Conservation (phyloP, 768 basidiomycete genomes). For the Tylopilus intermedius region DNA sequence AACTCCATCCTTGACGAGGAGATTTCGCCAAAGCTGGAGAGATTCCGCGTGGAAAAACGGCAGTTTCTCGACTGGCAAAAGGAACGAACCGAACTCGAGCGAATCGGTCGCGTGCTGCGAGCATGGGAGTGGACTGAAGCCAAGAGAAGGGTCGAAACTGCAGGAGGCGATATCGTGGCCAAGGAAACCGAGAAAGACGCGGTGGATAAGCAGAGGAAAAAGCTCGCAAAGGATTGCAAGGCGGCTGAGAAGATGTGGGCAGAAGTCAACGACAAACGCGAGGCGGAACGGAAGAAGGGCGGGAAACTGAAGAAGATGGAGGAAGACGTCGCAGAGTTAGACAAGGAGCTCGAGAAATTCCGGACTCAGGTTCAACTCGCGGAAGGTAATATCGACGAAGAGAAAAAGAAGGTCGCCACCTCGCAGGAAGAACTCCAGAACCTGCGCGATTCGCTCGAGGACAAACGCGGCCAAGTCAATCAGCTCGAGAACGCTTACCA, state of each 20-base stretch:
- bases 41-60: conserved; percentile 83
- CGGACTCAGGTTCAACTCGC: conserved; percentile 84
- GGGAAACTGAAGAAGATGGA: conserved; percentile 87
- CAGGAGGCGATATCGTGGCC: conserved; percentile 50
- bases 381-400: conserved; percentile 69
- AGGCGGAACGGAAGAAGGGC: conserved; percentile 87
- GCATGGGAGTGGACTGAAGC: conserved; percentile 86
- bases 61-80: conserved; percentile 90
- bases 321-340: conserved; percentile 71
- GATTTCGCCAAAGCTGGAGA: conserved; percentile 91
- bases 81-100: conserved; percentile 80
- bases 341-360: conserved; percentile 75
- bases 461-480: conserved; percentile 58
- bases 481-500: conserved; percentile 51
- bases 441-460: conserved; percentile 53
- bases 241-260: conserved; percentile 63
- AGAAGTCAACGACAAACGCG: conserved; percentile 68
- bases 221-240: conserved; percentile 48
- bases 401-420: conserved; percentile 53
- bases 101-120: conserved; percentile 70
- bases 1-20: conserved; percentile 77
- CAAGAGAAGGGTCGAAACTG: conserved; percentile 46
- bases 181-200: conserved; percentile 47
- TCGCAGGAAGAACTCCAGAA: conserved; percentile 55
- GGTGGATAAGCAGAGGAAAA: conserved; percentile 44